A percentile compares a stretch with the other conserved stretches of the same genome.
Conservation (phyloP, 306 rosid species). For the Rosa persica region DNA sequence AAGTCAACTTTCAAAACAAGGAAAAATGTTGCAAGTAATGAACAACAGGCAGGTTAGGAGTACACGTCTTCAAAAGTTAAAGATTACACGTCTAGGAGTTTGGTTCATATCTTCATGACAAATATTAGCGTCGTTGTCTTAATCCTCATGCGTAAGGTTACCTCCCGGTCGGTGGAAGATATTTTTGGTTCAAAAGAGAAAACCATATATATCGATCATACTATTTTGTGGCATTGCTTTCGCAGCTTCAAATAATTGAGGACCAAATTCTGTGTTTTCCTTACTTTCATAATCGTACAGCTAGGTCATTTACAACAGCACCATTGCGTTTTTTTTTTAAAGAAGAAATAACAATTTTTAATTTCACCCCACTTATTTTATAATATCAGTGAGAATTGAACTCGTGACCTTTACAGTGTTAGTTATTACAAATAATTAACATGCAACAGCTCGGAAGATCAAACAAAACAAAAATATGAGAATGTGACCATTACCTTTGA, state of each 20-base stretch:
- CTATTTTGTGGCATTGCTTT: neutral
- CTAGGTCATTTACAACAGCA: no score
- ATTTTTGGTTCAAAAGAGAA: neutral
- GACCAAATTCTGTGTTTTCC: neutral
- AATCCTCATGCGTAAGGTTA: neutral
- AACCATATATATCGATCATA: neutral
- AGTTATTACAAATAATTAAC: no score
- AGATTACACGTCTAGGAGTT: neutral
- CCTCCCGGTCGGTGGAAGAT: neutral
- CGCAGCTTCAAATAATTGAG: neutral
- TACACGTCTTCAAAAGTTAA: neutral
- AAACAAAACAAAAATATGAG: no score
- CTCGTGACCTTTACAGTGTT: no score
- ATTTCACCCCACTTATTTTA: no score
- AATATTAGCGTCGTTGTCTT: neutral
- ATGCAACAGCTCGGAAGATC: no score
- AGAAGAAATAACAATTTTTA: no score
- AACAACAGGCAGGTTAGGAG: neutral
- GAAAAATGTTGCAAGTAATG: neutral
- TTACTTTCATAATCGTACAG: neutral
- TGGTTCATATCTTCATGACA: neutral
- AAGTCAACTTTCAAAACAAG: neutral
- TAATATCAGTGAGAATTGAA: no score
- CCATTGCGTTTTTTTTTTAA: no score
- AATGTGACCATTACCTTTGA: no score